phyloP scores from a whole-genome alignment of 2,329 filamentous ascomycete species.

The Pseudogymnoascus verrucosus region DNA sequence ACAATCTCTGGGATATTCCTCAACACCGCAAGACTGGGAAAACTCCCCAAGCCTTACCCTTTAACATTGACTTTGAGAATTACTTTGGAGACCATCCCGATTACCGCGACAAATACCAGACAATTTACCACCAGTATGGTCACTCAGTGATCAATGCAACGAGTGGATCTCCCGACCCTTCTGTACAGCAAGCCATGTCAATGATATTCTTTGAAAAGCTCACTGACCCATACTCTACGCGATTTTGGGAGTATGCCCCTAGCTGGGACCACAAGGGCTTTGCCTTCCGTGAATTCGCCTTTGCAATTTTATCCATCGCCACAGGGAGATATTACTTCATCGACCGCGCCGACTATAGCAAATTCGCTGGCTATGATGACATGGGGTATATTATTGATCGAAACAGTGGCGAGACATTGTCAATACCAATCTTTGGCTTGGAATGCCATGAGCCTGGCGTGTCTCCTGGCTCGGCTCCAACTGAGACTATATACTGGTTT shows the following conservation, averaged over 20 bases:
- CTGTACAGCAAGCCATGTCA: not conserved
- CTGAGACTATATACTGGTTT: not conserved
- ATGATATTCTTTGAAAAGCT: not conserved
- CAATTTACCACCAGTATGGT: not conserved
- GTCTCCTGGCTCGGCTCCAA: not conserved
- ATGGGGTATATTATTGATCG: not conserved
- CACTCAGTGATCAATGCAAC: not conserved
- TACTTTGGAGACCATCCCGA: not conserved
- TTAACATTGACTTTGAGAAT: not conserved
- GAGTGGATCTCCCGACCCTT: not conserved
- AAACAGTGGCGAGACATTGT: not conserved
- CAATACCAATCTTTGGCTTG: not conserved
- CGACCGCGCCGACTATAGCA: not conserved
- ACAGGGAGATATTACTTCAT: not conserved
- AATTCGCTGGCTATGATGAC: not conserved
- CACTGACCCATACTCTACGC: not conserved
- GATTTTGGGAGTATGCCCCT: not conserved
- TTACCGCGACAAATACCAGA: not conserved
- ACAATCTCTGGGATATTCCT: not conserved
- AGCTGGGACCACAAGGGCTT: not conserved
- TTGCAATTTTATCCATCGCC: not conserved
- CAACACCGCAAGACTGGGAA: not conserved
- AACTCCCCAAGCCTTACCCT: not conserved
- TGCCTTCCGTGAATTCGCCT: conserved; percentile 1
- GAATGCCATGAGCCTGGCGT: not conserved